Conservation (phyloP, 805 yeast genomes). For the Zygotorulaspora danielsina region DNA sequence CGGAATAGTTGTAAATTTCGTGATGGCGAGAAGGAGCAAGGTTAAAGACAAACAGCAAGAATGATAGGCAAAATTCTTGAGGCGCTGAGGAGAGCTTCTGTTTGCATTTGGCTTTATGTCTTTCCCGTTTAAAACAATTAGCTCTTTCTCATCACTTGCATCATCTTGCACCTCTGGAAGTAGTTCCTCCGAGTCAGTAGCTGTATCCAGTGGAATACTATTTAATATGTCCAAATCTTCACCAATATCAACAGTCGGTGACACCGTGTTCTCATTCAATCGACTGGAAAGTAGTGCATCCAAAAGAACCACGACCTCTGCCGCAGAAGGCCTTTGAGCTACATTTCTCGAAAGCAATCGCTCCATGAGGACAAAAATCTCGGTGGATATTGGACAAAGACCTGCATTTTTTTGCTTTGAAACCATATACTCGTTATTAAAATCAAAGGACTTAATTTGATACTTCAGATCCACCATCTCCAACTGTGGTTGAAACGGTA, state of each 20-base stretch:
- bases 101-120: too few species aligned
- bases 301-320: slow-evolving; percentile 36
- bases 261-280: not conserved
- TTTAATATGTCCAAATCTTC: slow-evolving; percentile 3
- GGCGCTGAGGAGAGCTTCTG: too few species aligned
- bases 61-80: too few species aligned
- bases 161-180: too few species aligned
- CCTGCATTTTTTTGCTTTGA: slow-evolving; percentile 19
- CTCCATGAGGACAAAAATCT: slow-evolving; percentile 39
- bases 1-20: slow-evolving; percentile 1
- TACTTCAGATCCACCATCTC: slow-evolving; percentile 31
- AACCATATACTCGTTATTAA: slow-evolving; percentile 21
- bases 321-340: slow-evolving; percentile 42
- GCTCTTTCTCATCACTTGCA: too few species aligned
- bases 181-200: too few species aligned
- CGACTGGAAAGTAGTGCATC: slow-evolving; percentile 14
- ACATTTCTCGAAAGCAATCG: slow-evolving; percentile 39
- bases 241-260: not conserved
- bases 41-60: too few species aligned
- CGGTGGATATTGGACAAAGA: slow-evolving; percentile 23
- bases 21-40: too few species aligned
- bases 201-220: too few species aligned
- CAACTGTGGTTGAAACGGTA: slow-evolving; percentile 51
- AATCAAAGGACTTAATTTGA: slow-evolving; percentile 34
- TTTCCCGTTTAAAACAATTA: too few species aligned